These are phyloP conservation scores for Trametes sanguinea DNA, from an alignment of 768 basidiomycete genomes.

Conservation along the genomic window DNA sequence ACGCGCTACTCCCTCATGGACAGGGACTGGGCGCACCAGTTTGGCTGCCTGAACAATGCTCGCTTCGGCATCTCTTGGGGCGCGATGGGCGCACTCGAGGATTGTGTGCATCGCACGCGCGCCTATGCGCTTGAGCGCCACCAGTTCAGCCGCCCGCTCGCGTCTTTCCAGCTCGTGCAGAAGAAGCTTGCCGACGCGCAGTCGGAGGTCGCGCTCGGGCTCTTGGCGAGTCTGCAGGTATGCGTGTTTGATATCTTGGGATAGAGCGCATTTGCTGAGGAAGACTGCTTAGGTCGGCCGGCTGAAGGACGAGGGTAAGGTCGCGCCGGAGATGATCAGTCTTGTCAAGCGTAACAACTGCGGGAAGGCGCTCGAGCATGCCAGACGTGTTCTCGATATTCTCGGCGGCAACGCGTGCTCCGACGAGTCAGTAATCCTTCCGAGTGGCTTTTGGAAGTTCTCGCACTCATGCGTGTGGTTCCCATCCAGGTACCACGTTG, in stretches of 20 bases:
- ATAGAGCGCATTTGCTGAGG: too few species aligned
- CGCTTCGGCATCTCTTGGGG: slow-evolving; percentile 94
- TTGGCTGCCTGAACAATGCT: slow-evolving; percentile 91
- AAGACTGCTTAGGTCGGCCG: slow-evolving; percentile 51
- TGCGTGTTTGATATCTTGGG: background rate
- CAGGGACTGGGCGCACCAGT: slow-evolving; percentile 81
- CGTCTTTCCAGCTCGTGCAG: slow-evolving; percentile 96
- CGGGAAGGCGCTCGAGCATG: slow-evolving; percentile 86
- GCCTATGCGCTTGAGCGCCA: slow-evolving; percentile 86
- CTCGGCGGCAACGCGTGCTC: slow-evolving; percentile 92
- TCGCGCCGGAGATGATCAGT: slow-evolving; percentile 92
- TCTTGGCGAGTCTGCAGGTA: slow-evolving; percentile 74
- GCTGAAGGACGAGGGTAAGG: slow-evolving; percentile 74
- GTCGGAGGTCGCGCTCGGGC: slow-evolving; percentile 78
- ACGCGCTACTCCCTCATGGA: slow-evolving; percentile 75
- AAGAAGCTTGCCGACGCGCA: slow-evolving; percentile 97
- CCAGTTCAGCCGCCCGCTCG: slow-evolving; percentile 88
- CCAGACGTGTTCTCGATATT: slow-evolving; percentile 82
- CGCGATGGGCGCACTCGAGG: slow-evolving; percentile 93
- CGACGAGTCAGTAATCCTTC: slow-evolving; percentile 70
- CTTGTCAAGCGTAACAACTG: slow-evolving; percentile 96
- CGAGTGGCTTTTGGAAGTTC: too few species aligned
- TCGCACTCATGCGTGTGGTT: background rate
- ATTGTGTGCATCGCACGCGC: slow-evolving; percentile 77
- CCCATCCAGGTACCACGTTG: slow-evolving; percentile 76